phyloP scores from a whole-genome alignment of 139 green algal genomes.

The Coelastrella sp. region DNA sequence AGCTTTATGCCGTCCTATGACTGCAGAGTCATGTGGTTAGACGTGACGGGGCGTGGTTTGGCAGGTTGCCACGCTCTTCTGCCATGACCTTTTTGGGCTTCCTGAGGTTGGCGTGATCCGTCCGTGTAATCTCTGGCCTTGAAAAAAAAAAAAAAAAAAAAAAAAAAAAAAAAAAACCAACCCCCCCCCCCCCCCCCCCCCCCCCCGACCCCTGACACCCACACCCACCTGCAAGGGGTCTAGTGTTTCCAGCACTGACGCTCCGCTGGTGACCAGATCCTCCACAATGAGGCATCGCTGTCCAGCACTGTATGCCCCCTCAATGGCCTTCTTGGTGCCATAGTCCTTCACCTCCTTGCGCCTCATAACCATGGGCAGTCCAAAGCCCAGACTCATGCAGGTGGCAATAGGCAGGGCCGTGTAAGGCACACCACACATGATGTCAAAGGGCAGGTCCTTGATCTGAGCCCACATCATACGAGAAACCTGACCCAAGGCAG shows the following conservation, averaged over 20 bases:
- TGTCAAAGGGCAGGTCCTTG: conserved; percentile 84
- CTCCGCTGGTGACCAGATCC: conserved; percentile 97
- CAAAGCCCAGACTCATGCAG: conserved; percentile 90
- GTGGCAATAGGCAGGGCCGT: conserved; percentile 99
- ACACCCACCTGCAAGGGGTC: conserved; percentile 81
- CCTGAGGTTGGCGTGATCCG: too few relatives aligned
- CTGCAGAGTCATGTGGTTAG: too few relatives aligned
- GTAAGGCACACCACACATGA: conserved; percentile 99
- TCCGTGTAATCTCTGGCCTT: too few relatives aligned
- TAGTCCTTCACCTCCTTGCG: conserved; percentile 96
- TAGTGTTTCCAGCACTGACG: conserved; percentile 97
- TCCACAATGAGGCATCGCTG: conserved; percentile 97
- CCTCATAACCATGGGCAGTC: conserved; percentile 95
- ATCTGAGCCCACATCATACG: conserved; percentile 91
- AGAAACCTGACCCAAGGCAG: conserved; percentile 72
- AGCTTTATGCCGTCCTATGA: too few relatives aligned
- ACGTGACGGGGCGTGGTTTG: too few relatives aligned
- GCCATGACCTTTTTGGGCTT: too few relatives aligned
- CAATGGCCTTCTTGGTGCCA: conserved; percentile 98
- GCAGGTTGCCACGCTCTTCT: too few relatives aligned
- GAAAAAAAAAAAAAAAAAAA: too few relatives aligned
- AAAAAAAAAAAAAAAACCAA: too few relatives aligned
- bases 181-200: background rate
- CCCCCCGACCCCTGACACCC: background rate
- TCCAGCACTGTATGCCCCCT: conserved; percentile 91